Evolutionary conservation across 2,329 filamentous ascomycete genomes (phyloP).

Genomic region (Incumbomyces lentus): DNA sequence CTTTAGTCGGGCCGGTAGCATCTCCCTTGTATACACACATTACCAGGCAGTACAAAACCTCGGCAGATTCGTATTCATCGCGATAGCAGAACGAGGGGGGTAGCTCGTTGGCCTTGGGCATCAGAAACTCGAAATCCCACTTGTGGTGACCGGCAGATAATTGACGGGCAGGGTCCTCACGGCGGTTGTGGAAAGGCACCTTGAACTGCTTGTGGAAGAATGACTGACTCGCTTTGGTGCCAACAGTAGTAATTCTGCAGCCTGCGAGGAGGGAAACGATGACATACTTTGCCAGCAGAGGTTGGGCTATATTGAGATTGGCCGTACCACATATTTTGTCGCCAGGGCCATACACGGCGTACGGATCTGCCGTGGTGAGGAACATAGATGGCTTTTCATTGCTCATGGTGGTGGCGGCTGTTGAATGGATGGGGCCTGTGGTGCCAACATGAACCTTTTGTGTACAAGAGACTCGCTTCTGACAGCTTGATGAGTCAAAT

Average conservation of each 20-base stretch:
- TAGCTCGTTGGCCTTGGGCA: constrained; percentile 1
- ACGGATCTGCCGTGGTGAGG: constrained; percentile 6
- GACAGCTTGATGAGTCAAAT: not conserved
- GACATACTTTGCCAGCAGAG: constrained; percentile 1
- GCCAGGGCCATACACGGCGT: constrained; percentile 4
- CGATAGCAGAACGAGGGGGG: constrained; percentile 6
- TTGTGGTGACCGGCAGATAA: constrained; percentile 2
- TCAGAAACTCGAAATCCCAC: constrained; percentile 2
- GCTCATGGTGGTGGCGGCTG: not conserved
- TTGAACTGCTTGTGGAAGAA: constrained; percentile 6
- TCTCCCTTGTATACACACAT: constrained; percentile 2
- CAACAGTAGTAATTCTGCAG: not conserved
- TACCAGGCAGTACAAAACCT: constrained; percentile 5
- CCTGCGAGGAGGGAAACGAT: not conserved
- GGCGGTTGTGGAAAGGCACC: constrained; percentile 1
- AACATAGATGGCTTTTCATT: not conserved
- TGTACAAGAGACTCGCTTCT: too few relatives aligned
- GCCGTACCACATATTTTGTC: constrained; percentile 7
- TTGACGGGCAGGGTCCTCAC: not conserved
- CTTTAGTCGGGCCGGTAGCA: not conserved
- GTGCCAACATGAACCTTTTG: not conserved
- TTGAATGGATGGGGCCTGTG: not conserved
- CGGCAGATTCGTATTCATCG: not conserved
- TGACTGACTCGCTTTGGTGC: not conserved
- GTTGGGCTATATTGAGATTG: not conserved